phyloP scores from a whole-genome alignment of 805 yeast genomes.

The Ogataea pilisensis region DNA sequence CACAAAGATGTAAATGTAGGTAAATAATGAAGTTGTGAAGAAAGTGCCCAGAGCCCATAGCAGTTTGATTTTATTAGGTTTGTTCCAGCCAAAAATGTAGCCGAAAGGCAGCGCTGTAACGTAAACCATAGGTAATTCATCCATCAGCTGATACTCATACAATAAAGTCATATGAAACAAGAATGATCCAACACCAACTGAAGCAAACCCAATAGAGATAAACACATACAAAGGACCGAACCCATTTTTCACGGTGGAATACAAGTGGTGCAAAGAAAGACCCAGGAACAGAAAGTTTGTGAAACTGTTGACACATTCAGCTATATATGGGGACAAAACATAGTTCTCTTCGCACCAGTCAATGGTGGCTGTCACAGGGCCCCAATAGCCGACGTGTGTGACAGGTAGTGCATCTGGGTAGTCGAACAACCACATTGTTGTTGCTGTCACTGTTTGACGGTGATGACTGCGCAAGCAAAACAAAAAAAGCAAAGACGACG shows the following conservation, averaged over 20 bases:
- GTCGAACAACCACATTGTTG: conserved; percentile 10
- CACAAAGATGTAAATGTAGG: conserved; percentile 61
- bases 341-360: conserved; percentile 99
- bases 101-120: conserved; percentile 90
- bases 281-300: conserved; percentile 52
- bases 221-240: conserved; percentile 69
- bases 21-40: conserved; percentile 43
- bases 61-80: conserved; percentile 13
- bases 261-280: conserved; percentile 35
- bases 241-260: conserved; percentile 53
- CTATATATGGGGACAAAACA: conserved; percentile 77
- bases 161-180: conserved; percentile 92
- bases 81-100: conserved; percentile 31
- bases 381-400: conserved; percentile 49
- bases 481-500: too few relatives aligned
- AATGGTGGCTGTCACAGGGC: conserved; percentile 84
- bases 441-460: too few relatives aligned
- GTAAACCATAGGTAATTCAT: conserved; percentile 97
- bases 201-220: conserved; percentile 72
- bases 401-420: conserved; percentile 16
- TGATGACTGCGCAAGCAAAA: too few relatives aligned
- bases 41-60: conserved; percentile 28
- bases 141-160: conserved; percentile 86
- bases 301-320: conserved; percentile 84
- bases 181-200: conserved; percentile 94